Base-by-base conservation (phyloP, 176 grass and related monocot genomes). In the Elymus sibiricus region DNA sequence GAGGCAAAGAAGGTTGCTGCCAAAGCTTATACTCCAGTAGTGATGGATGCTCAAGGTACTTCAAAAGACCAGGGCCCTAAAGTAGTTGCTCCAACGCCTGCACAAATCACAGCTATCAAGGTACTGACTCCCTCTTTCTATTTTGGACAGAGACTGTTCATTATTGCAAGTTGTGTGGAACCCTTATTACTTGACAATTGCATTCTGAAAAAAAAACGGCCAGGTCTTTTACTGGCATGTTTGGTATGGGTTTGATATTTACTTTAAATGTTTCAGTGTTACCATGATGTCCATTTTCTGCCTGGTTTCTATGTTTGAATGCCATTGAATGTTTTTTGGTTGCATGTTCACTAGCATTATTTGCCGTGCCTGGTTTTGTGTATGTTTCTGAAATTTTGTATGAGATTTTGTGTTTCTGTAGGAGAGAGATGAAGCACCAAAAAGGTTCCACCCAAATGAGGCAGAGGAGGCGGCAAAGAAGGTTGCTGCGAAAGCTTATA, bases 41-140 rank as follows among this genome's bases (percentile, higher is more conserved):
- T 89, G 80, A 56, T 66, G 46, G 85, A 90, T 79, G 67, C 72
- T 79, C 71, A 82, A 66, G 92, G 86, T 61, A 64, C 49, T 29
- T 61, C 82, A 62, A 92, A 89, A 82, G 85, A 88, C 14, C 92
- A 95, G 26, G 88, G 79, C 70, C 91, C 95, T 28, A 93, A 92
- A 86, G 92, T 92, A 27, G 90, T 99, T 5, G 90, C 84, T 24
- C 97, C 94, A 39, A 94, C 92, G 78, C 86, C 90, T 38, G 97
- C 95, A 66, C 97, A 99, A 83, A 99, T 99, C 87, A 96, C 87
- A 84, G 97, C 97, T 82, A 99, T 99, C n/a, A 99, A 99, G 92
- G 94, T 99, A 88, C 65, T 28, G 29, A 42, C 74, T 56, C 34
- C 27, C 51, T 76, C 22, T 47, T 70, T 47, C 46, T 67, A 65